These are phyloP conservation scores for Cajanus cajan DNA, from an alignment of 306 rosid genomes.

Conservation along the genomic window DNA sequence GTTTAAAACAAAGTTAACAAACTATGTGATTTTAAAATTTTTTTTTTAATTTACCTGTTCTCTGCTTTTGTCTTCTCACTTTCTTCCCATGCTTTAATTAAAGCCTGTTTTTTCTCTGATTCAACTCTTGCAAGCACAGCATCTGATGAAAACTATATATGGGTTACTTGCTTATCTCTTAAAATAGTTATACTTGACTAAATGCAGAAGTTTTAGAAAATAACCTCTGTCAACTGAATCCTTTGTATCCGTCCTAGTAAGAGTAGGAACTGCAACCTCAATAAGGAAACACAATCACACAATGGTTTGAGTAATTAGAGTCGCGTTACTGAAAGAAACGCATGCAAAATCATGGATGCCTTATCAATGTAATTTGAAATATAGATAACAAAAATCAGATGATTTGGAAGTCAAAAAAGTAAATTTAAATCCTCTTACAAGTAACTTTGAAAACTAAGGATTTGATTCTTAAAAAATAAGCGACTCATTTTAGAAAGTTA, in stretches of 20 bases:
- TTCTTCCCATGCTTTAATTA: constrained; percentile 91
- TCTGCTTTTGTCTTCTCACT: constrained; percentile 75
- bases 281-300: not conserved
- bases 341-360: not conserved
- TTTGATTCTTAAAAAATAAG: too few relatives aligned
- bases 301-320: not conserved
- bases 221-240: constrained; percentile 54
- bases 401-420: not conserved
- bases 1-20: not conserved
- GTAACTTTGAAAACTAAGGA: too few relatives aligned
- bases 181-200: not conserved
- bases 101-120: constrained; percentile 68
- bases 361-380: not conserved
- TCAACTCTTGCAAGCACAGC: constrained; percentile 57
- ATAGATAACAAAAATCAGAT: not conserved
- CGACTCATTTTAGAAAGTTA: too few relatives aligned
- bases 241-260: constrained; percentile 27
- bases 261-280: constrained; percentile 37
- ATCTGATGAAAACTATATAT: constrained; percentile 36
- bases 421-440: not conserved
- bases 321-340: not conserved
- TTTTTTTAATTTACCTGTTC: too few relatives aligned
- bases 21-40: not conserved
- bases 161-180: not conserved
- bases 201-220: not conserved